Base-by-base conservation (phyloP, 306 rosid genomes). In the Acacia confusa region DNA sequence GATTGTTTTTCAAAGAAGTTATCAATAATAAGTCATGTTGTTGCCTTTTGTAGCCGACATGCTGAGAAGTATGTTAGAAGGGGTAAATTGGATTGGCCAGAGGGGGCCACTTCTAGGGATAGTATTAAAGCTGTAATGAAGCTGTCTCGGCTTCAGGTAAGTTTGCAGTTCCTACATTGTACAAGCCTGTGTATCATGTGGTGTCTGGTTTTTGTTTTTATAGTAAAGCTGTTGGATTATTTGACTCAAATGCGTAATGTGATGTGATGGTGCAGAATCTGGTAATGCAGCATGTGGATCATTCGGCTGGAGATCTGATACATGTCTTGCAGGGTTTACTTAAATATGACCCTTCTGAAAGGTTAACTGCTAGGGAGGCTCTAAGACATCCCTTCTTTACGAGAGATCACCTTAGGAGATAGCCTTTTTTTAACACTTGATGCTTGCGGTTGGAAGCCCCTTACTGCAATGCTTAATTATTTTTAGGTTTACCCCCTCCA, bases 221-320 rank as follows among this genome's bases (percentile, higher is more conserved):
- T 43, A 3, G 71, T 52, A 41, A 36, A 36, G 40, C 40, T 6
- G 40, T 36, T 36, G 40, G 8, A 36, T 36, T 36, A 36, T 36
- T 36, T 36, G 7, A 34, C 40, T 36, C 40, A 36, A 34, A 34
- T n/a, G n/a, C n/a, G n/a, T n/a, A n/a, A n/a, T 34, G 2, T 36
- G 10, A 22, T 22, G 30, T 22, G 2, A 32, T 76, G 87, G 66
- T 76, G 87, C 96, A 94, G 98, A 95, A 95, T 79, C 88, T 95
- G 63, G 30, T 95, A 76, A 95, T 95, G 99, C 98, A 88, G 86
- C 96, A 95, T 19, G 99, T 92, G 11, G 99, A 95, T 77, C 99
- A 95, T 85, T 95, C 99, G 0, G 98, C 96, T 0, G 98, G 98
- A 4, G 98, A 95, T 76, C 91, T 95, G 38, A 93, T 93, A 48